A percentile compares a stretch with the other conserved stretches of the same genome.
Evolutionary conservation across 495 filamentous ascomycete genomes (phyloP).

Genomic region (Acidiella bohemica): DNA sequence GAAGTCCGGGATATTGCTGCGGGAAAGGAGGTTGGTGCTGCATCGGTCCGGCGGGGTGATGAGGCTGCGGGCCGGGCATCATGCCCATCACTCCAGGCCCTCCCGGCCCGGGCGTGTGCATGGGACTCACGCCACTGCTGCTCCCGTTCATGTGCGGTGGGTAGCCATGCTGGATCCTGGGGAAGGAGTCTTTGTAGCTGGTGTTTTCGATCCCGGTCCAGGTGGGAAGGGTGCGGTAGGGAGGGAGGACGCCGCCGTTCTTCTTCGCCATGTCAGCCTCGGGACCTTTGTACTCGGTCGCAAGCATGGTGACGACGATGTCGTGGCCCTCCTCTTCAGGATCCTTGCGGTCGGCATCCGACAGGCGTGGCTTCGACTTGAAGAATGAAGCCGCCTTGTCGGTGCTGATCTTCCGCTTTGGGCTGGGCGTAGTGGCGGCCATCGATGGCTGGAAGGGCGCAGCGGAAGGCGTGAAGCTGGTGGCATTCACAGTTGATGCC

Average conservation of each 20-base stretch:
- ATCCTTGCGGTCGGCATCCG: slow-evolving; percentile 47
- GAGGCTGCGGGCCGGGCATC: no score
- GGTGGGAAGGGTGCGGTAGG: slow-evolving; percentile 66
- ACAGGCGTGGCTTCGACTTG: slow-evolving; percentile 43
- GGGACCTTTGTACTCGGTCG: slow-evolving; percentile 38
- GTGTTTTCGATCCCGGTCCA: slow-evolving; percentile 63
- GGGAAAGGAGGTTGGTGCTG: no score
- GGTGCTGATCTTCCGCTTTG: slow-evolving; percentile 52
- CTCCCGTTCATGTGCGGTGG: background rate
- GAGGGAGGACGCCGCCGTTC: slow-evolving; percentile 62
- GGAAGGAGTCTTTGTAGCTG: slow-evolving; percentile 65
- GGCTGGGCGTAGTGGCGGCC: slow-evolving; percentile 40
- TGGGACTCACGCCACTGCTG: no score
- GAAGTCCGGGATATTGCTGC: no score
- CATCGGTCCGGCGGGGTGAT: no score
- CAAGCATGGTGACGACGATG: slow-evolving; percentile 52
- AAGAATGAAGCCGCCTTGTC: slow-evolving; percentile 35
- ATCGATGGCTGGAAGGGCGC: slow-evolving; percentile 61
- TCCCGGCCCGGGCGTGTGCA: no score
- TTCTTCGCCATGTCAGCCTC: slow-evolving; percentile 36
- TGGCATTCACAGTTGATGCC: slow-evolving; percentile 45
- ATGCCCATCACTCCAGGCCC: no score
- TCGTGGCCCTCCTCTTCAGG: slow-evolving; percentile 45
- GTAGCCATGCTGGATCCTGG: no score
- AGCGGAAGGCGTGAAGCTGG: slow-evolving; percentile 71